Base-by-base conservation (phyloP, 1,139 yeast species). In the Saccharomyces hybrid region DNA sequence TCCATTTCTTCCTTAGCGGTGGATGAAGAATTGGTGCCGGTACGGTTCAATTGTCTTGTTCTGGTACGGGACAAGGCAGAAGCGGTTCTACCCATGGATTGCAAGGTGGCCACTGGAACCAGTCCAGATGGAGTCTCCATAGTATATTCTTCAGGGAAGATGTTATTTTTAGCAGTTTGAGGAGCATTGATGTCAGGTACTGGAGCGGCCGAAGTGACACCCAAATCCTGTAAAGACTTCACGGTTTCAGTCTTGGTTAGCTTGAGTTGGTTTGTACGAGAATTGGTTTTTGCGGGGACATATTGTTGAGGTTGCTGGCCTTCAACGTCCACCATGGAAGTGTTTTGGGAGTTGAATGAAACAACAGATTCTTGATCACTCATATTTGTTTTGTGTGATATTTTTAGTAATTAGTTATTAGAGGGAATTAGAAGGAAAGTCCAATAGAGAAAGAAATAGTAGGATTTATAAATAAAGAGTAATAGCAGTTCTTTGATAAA, bases 101-200 rank as follows among this genome's bases (percentile, higher is more conserved):
- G 86, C 63, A 89, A 75, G 0, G 96, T 85, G 48, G 81, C 75
- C 2, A 84, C 87, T 1, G 89, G 91, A 6, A 89, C 96, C 55
- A 89, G 76, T 60, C 96, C 96, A 4, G 96, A 87, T 52, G 79
- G 78, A 0, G 96, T 89, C 74, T 89, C 96, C 68, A 89, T 64
- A 6, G 90, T 86, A 70, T 87, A 89, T 70, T 89, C 96, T 75
- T 89, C 96, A 12, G 96, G 96, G 76, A 89, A 89, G 49, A 88
- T 84, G 5, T 91, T 84, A 58, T 78, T 75, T 52, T 76, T 77
- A 9, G 81, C 78, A 28, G 67, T 62, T 44, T 81, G 79, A 1
- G 95, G 91, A 54, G 81, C 80, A 62, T 80, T 83, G 51, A 80
- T 70, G 60, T 82, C 88, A 0, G 83, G 80, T 21, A 71, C 64